These are phyloP conservation scores for Dioszegia hungarica DNA, from an alignment of 768 basidiomycete species.

Conservation along the genomic window DNA sequence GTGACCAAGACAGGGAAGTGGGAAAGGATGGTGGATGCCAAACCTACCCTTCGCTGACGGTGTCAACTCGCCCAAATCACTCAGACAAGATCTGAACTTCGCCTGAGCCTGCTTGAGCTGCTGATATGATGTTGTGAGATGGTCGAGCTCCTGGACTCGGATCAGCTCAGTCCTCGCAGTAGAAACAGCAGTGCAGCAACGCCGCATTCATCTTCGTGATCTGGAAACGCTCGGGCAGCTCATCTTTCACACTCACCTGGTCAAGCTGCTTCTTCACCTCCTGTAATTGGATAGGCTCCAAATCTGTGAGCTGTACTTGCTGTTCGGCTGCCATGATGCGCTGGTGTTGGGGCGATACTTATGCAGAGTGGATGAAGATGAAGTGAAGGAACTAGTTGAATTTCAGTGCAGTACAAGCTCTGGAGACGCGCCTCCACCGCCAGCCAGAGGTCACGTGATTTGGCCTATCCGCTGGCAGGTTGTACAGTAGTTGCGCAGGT, in stretches of 20 bases:
- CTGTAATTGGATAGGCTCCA: slow-evolving; percentile 77
- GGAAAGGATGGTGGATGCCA: not conserved
- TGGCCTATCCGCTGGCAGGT: no score
- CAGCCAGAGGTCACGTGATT: no score
- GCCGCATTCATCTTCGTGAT: no score
- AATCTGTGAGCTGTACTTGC: slow-evolving; percentile 67
- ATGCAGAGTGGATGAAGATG: no score
- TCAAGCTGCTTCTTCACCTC: slow-evolving; percentile 90
- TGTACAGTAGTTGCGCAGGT: no score
- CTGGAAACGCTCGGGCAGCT: not conserved
- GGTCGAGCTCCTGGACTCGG: slow-evolving; percentile 73
- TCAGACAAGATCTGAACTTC: slow-evolving; percentile 82
- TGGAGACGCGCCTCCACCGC: no score
- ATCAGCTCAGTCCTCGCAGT: no score
- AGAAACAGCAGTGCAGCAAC: no score
- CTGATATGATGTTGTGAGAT: slow-evolving; percentile 83
- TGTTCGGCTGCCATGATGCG: slow-evolving; percentile 54
- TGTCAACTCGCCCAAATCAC: slow-evolving; percentile 65
- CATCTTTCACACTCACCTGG: slow-evolving; percentile 56
- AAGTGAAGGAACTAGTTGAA: no score
- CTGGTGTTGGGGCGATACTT: no score
- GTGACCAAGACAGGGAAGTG: not conserved
- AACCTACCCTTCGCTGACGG: slow-evolving; percentile 11
- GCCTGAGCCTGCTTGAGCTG: slow-evolving; percentile 89
- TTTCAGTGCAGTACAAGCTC: no score